Evolutionary conservation across 2,329 filamentous ascomycete species (phyloP).

Genomic region (Xylariaceae sp.): DNA sequence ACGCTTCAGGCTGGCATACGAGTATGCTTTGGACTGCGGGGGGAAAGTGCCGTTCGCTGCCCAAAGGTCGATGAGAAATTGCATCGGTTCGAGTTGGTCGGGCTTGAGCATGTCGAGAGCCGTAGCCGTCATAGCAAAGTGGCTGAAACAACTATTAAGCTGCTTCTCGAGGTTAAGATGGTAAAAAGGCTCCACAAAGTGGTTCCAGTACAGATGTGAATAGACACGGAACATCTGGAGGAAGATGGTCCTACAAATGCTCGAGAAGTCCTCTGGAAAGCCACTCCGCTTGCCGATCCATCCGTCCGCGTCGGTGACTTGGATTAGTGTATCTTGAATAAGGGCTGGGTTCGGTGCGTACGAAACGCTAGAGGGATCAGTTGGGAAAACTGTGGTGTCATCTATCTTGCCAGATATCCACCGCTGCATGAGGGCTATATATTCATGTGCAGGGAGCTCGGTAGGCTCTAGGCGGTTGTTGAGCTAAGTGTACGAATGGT

Average conservation of each 20-base stretch:
- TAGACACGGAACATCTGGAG: constrained; percentile 5
- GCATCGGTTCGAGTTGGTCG: background rate
- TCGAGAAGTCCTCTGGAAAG: constrained; percentile 4
- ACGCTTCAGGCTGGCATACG: background rate
- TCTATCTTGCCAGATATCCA: constrained; percentile 1
- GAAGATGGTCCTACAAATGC: background rate
- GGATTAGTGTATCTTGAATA: background rate
- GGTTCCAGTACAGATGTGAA: background rate
- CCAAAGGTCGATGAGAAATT: background rate
- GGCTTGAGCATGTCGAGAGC: background rate
- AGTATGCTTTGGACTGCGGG: background rate
- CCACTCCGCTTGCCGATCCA: constrained; percentile 4
- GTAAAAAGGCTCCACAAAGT: constrained; percentile 2
- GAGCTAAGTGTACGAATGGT: constrained; percentile 1
- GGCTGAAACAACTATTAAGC: background rate
- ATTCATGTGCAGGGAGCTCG: background rate
- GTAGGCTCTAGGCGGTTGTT: background rate
- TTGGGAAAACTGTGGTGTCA: background rate
- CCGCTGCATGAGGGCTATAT: background rate
- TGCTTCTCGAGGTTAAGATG: constrained; percentile 4
- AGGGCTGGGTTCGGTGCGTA: background rate
- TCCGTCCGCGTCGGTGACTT: background rate
- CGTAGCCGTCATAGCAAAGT: constrained; percentile 1
- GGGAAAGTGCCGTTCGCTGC: background rate
- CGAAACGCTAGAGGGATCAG: background rate